These are phyloP conservation scores for Boletales sp. DNA, from an alignment of 768 basidiomycete genomes.

Conservation along the genomic window DNA sequence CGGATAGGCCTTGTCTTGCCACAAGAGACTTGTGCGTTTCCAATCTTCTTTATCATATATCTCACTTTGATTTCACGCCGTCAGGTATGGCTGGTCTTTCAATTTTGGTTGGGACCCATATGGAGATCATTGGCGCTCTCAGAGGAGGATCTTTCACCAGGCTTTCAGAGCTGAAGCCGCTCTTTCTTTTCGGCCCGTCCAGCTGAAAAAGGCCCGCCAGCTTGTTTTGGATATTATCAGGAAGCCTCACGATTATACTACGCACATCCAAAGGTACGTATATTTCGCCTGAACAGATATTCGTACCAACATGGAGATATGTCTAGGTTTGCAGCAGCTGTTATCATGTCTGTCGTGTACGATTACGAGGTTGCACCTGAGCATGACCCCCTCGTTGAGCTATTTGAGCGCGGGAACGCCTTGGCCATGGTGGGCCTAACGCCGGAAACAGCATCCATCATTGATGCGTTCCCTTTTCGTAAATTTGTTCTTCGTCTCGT, in stretches of 20 bases:
- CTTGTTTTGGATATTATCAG: conserved; percentile 14
- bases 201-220: conserved; percentile 17
- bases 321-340: conserved; percentile 31
- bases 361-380: conserved; percentile 34
- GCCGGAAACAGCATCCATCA: conserved; percentile 14
- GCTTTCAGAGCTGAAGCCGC: conserved; percentile 17
- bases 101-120: conserved; percentile 15
- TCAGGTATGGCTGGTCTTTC: conserved; percentile 23
- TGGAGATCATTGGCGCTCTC: conserved; percentile 21
- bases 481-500: neutral
- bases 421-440: conserved; percentile 12
- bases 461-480: conserved; percentile 23
- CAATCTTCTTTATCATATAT: neutral
- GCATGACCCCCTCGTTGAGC: conserved; percentile 35
- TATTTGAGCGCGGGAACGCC: conserved; percentile 32
- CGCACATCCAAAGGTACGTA: conserved; percentile 10
- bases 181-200: conserved; percentile 10
- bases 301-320: neutral
- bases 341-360: conserved; percentile 40
- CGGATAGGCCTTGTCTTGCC: conserved; percentile 21
- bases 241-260: neutral
- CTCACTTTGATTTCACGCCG: too few species aligned
- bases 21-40: conserved; percentile 12
- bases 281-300: neutral
- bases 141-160: conserved; percentile 24